Evolutionary conservation across 1,284 basidiomycete species (phyloP).

Genomic region (Exobasidium rhododendri): DNA sequence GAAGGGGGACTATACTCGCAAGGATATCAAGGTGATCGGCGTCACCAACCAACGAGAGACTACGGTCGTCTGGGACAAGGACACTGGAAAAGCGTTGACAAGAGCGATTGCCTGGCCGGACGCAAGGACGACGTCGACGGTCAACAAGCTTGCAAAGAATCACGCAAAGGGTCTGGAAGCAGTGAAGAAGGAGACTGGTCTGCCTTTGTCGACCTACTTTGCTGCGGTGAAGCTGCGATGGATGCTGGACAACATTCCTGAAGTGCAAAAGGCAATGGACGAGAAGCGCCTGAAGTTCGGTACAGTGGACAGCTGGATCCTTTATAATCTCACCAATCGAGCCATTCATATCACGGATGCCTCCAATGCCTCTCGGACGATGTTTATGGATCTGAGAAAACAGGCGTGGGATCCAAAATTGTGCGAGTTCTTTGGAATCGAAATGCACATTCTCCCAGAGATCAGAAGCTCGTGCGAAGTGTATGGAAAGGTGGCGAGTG

Average conservation of each 20-base stretch:
- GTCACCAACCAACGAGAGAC: conserved; percentile 99
- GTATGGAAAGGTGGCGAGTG: conserved; percentile 72
- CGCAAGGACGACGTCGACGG: conserved; percentile 77
- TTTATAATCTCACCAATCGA: conserved; percentile 83
- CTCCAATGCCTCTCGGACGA: conserved; percentile 94
- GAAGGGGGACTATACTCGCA: conserved; percentile 66
- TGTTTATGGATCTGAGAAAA: conserved; percentile 79
- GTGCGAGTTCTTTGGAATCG: conserved; percentile 82
- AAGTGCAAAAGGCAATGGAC: conserved; percentile 76
- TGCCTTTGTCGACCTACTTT: conserved; percentile 71
- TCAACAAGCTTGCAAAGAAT: conserved; percentile 73
- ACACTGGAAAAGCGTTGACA: conserved; percentile 81
- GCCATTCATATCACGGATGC: conserved; percentile 86
- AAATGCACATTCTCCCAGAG: conserved; percentile 73
- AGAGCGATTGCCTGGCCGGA: conserved; percentile 93
- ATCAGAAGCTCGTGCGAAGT: conserved; percentile 89
- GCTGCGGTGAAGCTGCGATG: conserved; percentile 92
- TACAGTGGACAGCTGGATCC: conserved; percentile 93
- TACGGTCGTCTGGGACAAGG: conserved; percentile 85
- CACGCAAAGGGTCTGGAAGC: conserved; percentile 73
- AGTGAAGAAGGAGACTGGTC: conserved; percentile 56
- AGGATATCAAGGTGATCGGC: conserved; percentile 86
- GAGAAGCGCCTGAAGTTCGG: conserved; percentile 81
- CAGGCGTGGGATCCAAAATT: conserved; percentile 79
- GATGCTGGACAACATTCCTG: conserved; percentile 87